Percentiles rank a stretch among this genome's conserved stretches.
These are phyloP conservation scores for Xylariaceae sp. DNA, from an alignment of 2,329 filamentous ascomycete genomes.

Conservation along the genomic window DNA sequence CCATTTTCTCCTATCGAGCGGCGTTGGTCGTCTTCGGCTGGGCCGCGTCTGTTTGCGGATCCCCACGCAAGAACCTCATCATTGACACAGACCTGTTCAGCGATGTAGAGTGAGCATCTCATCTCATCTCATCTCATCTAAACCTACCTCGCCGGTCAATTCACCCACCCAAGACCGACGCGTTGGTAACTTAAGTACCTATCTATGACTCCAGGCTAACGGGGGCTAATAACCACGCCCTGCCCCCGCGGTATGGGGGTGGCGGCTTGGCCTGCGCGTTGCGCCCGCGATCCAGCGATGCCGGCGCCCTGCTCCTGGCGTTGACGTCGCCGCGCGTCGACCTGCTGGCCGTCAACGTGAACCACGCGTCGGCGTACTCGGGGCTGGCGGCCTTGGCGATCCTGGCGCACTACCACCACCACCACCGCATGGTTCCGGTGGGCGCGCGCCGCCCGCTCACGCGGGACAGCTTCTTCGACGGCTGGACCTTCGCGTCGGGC, in stretches of 20 bases:
- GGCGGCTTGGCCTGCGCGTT: no score
- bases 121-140: no score
- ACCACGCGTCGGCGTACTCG: conserved; percentile 33
- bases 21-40: no score
- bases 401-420: conserved; percentile 16
- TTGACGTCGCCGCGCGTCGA: conserved; percentile 28
- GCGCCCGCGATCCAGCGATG: conserved; percentile 27
- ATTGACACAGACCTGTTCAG: conserved; percentile 40
- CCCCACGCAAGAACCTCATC: conserved; percentile 30
- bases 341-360: conserved; percentile 34
- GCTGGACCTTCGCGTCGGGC: conserved; percentile 28
- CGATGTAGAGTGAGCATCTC: conserved; percentile 38
- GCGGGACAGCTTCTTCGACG: conserved; percentile 37
- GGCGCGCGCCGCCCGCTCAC: conserved; percentile 32
- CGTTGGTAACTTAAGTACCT: no score
- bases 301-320: conserved; percentile 34
- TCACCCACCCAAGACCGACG: no score
- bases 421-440: conserved; percentile 23
- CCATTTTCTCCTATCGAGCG: no score
- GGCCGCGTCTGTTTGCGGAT: background rate
- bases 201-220: no score
- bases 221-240: background rate
- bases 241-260: no score
- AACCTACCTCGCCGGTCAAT: no score
- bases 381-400: conserved; percentile 24